phyloP scores from a whole-genome alignment of 495 filamentous ascomycete species.

The Durotheca rogersii region DNA sequence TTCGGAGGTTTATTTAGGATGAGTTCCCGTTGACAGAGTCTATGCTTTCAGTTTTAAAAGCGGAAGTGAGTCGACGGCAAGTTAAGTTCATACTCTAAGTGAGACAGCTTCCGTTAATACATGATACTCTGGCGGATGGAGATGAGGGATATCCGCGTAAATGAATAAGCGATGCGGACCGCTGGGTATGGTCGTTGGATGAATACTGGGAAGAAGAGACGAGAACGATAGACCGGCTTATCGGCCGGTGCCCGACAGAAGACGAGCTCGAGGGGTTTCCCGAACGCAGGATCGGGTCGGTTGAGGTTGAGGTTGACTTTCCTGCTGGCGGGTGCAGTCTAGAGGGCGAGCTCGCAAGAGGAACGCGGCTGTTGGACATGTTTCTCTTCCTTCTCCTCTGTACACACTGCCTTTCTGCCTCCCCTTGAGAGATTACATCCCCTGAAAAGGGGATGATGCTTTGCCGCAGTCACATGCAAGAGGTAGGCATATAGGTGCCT shows the following conservation, averaged over 20 bases:
- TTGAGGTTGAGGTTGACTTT: slow-evolving; percentile 28
- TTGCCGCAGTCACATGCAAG: background rate
- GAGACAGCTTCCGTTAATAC: no score
- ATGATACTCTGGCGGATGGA: no score
- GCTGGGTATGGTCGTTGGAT: slow-evolving; percentile 38
- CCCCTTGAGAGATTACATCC: no score
- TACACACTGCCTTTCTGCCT: no score
- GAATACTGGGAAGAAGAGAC: slow-evolving; percentile 39
- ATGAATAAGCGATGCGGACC: no score
- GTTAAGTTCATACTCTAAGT: background rate
- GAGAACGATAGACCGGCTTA: slow-evolving; percentile 38
- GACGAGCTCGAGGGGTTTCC: slow-evolving; percentile 15
- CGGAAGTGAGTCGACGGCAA: background rate
- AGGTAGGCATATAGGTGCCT: background rate
- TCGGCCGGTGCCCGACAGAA: slow-evolving; percentile 36
- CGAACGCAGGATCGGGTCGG: slow-evolving; percentile 11
- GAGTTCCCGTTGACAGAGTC: background rate
- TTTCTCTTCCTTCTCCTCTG: no score
- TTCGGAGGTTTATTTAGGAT: slow-evolving; percentile 62
- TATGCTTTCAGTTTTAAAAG: background rate
- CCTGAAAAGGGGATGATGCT: background rate
- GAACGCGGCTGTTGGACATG: no score
- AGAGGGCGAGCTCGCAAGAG: no score
- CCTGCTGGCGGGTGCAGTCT: slow-evolving; percentile 21
- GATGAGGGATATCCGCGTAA: no score